Percentiles rank a stretch among this genome's conserved stretches.
These are phyloP conservation scores for Cercospora brassicicola DNA, from an alignment of 2,329 filamentous ascomycete genomes.

Conservation along the genomic window DNA sequence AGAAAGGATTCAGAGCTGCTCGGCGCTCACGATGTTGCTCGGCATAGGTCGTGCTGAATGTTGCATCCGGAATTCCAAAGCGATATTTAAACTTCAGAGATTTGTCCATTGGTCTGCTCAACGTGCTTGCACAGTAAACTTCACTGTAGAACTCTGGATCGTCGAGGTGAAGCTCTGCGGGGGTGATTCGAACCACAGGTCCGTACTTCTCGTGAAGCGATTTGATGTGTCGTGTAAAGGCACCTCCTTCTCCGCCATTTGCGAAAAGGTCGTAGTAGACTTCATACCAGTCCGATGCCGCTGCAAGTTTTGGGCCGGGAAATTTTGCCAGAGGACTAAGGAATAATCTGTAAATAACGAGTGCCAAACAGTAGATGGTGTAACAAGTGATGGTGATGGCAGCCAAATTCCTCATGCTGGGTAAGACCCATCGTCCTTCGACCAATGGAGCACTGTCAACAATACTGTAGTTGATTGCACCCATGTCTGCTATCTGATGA, in stretches of 20 bases:
- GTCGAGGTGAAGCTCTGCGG: slow-evolving; percentile 14
- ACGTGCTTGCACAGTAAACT: background rate
- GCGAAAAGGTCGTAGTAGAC: slow-evolving; percentile 15
- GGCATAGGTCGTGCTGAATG: background rate
- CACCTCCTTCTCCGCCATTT: background rate
- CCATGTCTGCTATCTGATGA: background rate
- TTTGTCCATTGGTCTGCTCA: background rate
- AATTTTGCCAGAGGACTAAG: slow-evolving; percentile 38
- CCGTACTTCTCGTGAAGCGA: slow-evolving; percentile 11
- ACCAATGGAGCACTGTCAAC: background rate
- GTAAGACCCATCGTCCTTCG: background rate
- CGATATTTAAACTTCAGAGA: background rate
- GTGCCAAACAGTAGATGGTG: background rate
- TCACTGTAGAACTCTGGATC: slow-evolving; percentile 13
- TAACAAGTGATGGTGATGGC: background rate
- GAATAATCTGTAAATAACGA: slow-evolving; percentile 32
- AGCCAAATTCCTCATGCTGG: background rate
- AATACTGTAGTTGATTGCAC: background rate
- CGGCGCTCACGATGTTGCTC: background rate
- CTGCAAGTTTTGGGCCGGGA: slow-evolving; percentile 40
- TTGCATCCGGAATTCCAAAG: background rate
- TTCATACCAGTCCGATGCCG: slow-evolving; percentile 32
- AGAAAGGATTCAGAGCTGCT: background rate
- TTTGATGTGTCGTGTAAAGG: slow-evolving; percentile 8
- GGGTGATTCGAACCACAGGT: slow-evolving; percentile 15